Percentiles rank a stretch among this genome's conserved stretches.
These are phyloP conservation scores for Cystofilobasidium ferigula DNA, from an alignment of 768 basidiomycete genomes.

Conservation along the genomic window DNA sequence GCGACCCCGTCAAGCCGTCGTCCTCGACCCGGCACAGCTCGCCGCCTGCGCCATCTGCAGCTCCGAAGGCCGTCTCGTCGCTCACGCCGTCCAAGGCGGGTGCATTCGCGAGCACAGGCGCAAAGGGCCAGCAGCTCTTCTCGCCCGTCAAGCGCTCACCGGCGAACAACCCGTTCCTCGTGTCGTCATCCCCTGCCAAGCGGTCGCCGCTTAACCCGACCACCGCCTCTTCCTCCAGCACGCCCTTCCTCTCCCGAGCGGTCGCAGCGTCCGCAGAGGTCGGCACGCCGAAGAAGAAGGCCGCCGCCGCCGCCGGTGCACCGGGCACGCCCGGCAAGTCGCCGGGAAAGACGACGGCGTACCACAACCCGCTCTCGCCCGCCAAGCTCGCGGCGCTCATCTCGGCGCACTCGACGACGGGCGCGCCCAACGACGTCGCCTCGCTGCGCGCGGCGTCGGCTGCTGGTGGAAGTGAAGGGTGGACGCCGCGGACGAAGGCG, in stretches of 20 bases:
- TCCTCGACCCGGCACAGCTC: not conserved
- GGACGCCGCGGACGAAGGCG: constrained; percentile 23
- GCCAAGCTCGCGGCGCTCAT: constrained; percentile 5
- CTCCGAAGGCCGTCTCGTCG: not conserved
- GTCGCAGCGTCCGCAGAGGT: not conserved
- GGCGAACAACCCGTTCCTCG: constrained; percentile 8
- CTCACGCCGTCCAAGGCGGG: constrained; percentile 9
- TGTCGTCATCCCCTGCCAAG: not conserved
- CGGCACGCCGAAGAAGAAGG: not conserved
- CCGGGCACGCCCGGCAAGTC: too few species aligned
- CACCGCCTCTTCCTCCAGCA: not conserved
- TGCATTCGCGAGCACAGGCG: not conserved
- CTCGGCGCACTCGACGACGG: constrained; percentile 11
- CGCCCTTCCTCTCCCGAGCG: not conserved
- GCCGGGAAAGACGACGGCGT: not conserved
- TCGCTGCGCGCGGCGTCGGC: constrained; percentile 8
- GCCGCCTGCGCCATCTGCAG: not conserved
- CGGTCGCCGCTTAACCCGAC: not conserved
- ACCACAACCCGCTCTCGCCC: constrained; percentile 5
- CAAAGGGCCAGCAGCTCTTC: not conserved
- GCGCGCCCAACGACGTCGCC: constrained; percentile 6
- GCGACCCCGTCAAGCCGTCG: not conserved
- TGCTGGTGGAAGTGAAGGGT: not conserved
- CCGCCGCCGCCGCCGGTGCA: not conserved
- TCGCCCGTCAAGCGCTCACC: constrained; percentile 11